Evolutionary conservation across 1,284 basidiomycete species (phyloP), one percentile per base, ranked within the genome.

Genomic region (Exobasidium rhododendri): DNA sequence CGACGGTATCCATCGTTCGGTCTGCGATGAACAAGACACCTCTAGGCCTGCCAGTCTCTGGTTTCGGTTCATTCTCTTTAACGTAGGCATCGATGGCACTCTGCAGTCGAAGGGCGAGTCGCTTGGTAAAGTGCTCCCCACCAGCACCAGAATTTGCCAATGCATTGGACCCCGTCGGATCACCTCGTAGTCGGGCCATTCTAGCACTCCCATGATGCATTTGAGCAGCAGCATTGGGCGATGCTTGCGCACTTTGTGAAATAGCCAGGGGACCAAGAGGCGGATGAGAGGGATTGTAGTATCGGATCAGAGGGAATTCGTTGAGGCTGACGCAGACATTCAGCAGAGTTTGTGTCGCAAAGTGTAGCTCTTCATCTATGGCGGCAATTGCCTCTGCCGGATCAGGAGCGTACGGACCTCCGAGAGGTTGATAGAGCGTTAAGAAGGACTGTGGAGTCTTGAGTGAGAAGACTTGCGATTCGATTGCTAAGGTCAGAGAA

Each of bases 261-360:
- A 44, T 81, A 0, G 70, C 69, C 0, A 80, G 73, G 0, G 94
- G 87, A 1, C 96, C 94, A 17, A 98, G 84, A 0, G 93, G 92
- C 1, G 85, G 83, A 75, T 96, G 91, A 0, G 72, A 76, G 0
- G 94, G 92, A 59, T 90, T 83, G 80, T 97, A 97, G 82, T 97
- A 98, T 26, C 96, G 89, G 69, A 98, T 90, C 78, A 88, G 89
- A 0, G 96, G 96, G 74, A 89, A 92, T 80, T 99, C 96, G 77
- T 93, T 90, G 55, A 98, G 82, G 0, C 91, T 88, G 26, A 97
- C 89, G 80, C 94, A 92, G 13, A 94, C 82, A 77, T 97, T 97
- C 44, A 78, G 61, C 26, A 79, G 69, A 7, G 70, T 66, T 49
- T 77, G 73, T 1, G 75, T 70, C 7, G 71, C 59, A 44, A 71